Conservation (phyloP, 257 asterid genomes). For the Linaria vulgaris region DNA sequence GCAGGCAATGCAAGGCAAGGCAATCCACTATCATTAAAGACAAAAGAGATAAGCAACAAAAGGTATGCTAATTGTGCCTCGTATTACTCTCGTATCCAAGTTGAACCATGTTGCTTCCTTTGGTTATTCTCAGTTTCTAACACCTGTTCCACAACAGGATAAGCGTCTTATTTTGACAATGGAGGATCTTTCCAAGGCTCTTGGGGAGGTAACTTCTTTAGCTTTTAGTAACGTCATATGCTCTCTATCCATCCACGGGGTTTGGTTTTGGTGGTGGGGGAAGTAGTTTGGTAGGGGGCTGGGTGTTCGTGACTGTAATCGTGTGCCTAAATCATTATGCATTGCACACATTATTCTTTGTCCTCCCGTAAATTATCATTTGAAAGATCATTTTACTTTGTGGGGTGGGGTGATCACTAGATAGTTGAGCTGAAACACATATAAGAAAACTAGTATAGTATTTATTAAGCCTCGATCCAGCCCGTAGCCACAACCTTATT, state of each 20-base stretch:
- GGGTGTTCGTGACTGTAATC: neutral
- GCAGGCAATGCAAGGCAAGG: conserved; percentile 95
- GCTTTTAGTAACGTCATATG: neutral
- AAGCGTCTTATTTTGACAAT: conserved; percentile 87
- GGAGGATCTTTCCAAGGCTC: conserved; percentile 96
- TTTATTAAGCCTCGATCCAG: neutral
- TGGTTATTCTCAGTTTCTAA: conserved; percentile 27
- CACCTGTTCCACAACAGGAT: conserved; percentile 51
- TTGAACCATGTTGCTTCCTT: neutral
- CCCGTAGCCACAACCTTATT: neutral
- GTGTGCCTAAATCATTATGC: neutral
- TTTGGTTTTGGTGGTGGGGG: too few relatives aligned
- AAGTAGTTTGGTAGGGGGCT: neutral
- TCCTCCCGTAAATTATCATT: neutral
- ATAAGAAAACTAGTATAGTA: neutral
- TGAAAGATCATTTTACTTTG: neutral
- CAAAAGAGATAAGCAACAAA: conserved; percentile 92
- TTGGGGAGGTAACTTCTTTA: conserved; percentile 63
- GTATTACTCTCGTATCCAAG: neutral
- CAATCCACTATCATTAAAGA: conserved; percentile 77
- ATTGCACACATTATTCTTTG: neutral
- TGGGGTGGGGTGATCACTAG: neutral
- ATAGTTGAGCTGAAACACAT: neutral
- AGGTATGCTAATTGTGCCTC: conserved; percentile 44
- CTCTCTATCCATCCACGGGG: too few relatives aligned